A percentile compares a stretch with the other conserved stretches of the same genome.
phyloP scores from a whole-genome alignment of 2,329 filamentous ascomycete genomes.

The Ophiostoma perfectum region DNA sequence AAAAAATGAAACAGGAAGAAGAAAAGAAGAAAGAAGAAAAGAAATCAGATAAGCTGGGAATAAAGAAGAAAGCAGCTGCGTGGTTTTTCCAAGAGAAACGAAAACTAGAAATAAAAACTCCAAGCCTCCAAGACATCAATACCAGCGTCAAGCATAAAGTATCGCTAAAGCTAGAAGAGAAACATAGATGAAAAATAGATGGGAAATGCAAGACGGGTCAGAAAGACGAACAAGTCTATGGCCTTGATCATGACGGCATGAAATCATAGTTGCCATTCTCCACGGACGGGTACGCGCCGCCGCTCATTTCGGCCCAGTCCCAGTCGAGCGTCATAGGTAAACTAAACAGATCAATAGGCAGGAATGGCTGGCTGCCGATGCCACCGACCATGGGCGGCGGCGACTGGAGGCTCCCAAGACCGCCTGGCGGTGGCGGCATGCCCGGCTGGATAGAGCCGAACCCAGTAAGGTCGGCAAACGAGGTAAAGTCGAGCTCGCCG shows the following conservation, averaged over 20 bases:
- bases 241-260: background rate
- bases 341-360: conserved; percentile 90
- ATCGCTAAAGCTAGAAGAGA: too few species aligned
- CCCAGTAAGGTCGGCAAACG: conserved; percentile 44
- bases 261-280: conserved; percentile 53
- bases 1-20: background rate
- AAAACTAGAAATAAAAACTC: too few species aligned
- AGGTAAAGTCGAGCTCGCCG: conserved; percentile 27
- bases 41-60: background rate
- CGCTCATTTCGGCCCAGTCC: conserved; percentile 67
- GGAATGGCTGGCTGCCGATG: conserved; percentile 72
- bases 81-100: too few species aligned
- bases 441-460: conserved; percentile 35
- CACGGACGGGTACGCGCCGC: conserved; percentile 58
- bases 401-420: conserved; percentile 32
- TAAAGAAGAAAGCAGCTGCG: too few species aligned
- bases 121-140: too few species aligned
- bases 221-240: too few species aligned
- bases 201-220: too few species aligned
- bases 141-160: too few species aligned
- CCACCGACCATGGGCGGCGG: conserved; percentile 31
- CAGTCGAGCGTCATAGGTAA: conserved; percentile 95
- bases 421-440: conserved; percentile 21
- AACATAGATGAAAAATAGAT: too few species aligned
- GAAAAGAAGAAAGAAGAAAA: background rate